Evolutionary conservation across 2,329 filamentous ascomycete species (phyloP), one percentile per base, ranked within the genome.

Genomic region (Neopestalotiopsis clavispora): DNA sequence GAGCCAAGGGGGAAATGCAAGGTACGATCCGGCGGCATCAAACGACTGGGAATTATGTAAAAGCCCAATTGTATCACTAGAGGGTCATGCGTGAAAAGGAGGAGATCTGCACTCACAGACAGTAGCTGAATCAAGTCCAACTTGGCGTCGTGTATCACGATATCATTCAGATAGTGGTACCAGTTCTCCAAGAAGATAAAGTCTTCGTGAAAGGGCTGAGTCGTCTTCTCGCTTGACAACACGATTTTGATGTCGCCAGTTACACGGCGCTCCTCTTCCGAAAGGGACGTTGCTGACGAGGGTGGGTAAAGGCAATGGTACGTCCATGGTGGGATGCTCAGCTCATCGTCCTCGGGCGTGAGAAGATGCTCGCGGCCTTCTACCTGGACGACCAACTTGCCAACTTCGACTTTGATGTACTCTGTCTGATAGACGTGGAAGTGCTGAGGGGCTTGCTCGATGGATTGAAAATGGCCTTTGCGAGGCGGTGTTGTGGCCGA

Each of bases 181-280:
- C 74, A 75, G 45, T 74, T 75, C 66, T 75, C 68, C 12, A 74
- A 72, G 52, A 73, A 72, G 0, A 74, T 1, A 0, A 40, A 38
- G 40, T 71, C 57, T 3, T 71, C 32, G 6, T 67, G 9, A 56
- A 69, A 71, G 2, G 28, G 23, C 1, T 66, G n/a, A 0, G 20
- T 3, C 4, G 70, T 69, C 12, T 70, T 61, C 17, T 61, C 68
- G 12, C 52, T 71, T 3, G 70, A 71, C 0, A 73, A 38, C 4
- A 72, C n/a, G 66, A 72, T 69, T 17, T 45, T n/a, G 4, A 65
- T 4, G 0, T 14, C 52, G 1, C 23, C 68, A 23, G 52, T 65
- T 14, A n/a, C 32, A 1, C 30, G 59, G 1, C 67, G 32, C 13
- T 66, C 64, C n/a, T 69, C 49, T 1, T 13, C 30, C 1, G 1